phyloP scores from a whole-genome alignment of 345 rosid species.

The Salix caprea region DNA sequence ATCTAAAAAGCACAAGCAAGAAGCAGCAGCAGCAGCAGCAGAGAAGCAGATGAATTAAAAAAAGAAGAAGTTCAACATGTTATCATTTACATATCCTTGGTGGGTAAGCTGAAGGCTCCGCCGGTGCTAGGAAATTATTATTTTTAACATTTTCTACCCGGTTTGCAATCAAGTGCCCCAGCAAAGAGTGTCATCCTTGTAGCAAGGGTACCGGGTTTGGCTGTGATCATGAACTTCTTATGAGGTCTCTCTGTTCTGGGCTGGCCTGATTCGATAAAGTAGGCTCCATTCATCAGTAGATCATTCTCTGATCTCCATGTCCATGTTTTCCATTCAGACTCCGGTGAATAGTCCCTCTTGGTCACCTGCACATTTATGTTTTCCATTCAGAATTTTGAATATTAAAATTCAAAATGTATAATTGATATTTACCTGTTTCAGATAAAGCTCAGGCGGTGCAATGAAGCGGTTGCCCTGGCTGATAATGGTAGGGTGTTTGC shows the following conservation, averaged over 20 bases:
- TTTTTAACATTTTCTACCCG: conserved; percentile 12
- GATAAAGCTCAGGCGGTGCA: conserved; percentile 6
- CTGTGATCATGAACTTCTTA: conserved; percentile 15
- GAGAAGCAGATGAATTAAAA: background rate
- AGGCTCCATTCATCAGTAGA: conserved; percentile 29
- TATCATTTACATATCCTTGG: background rate
- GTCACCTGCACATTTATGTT: conserved; percentile 12
- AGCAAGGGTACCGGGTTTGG: conserved; percentile 17
- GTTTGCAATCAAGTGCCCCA: conserved; percentile 20
- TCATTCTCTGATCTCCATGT: conserved; percentile 29
- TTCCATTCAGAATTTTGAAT: too few relatives aligned
- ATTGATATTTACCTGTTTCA: conserved; percentile 11
- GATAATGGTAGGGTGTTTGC: conserved; percentile 30
- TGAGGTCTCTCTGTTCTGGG: background rate
- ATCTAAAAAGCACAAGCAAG: background rate
- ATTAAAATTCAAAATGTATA: too few relatives aligned
- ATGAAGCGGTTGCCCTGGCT: conserved; percentile 32
- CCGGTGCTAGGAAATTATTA: background rate
- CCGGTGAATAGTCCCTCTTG: conserved; percentile 27
- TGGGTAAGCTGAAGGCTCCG: too few relatives aligned
- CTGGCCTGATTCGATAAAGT: conserved; percentile 21
- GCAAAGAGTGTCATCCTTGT: conserved; percentile 24
- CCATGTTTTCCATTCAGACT: conserved; percentile 25
- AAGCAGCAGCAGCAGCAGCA: background rate
- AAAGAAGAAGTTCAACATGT: background rate